phyloP scores from a whole-genome alignment of 164 flowering plant genomes.

The Berberis thunbergii region DNA sequence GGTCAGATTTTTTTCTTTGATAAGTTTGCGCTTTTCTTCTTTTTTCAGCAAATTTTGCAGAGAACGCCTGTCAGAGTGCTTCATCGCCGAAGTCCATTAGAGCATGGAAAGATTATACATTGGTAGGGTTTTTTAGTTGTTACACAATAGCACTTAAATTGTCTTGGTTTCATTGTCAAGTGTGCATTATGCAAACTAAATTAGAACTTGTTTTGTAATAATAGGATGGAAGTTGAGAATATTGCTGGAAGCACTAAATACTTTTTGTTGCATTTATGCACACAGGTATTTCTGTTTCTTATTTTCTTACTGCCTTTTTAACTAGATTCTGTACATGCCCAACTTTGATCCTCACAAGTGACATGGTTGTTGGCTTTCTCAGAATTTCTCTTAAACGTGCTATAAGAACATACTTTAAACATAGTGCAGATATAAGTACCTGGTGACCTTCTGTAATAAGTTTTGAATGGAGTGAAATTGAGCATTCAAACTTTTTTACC shows the following conservation, averaged over 20 bases:
- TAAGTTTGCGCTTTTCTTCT: not conserved
- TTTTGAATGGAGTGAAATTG: no score
- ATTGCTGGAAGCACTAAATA: slow-evolving; percentile 68
- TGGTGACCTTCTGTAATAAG: no score
- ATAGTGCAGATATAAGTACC: no score
- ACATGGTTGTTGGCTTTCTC: no score
- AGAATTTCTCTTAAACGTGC: no score
- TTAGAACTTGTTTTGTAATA: slow-evolving; percentile 1
- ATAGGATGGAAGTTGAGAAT: slow-evolving; percentile 80
- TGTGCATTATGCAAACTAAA: slow-evolving; percentile 4
- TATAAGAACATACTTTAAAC: no score
- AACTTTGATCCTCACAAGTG: no score
- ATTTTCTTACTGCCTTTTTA: not conserved
- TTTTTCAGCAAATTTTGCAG: slow-evolving; percentile 59
- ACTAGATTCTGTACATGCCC: not conserved
- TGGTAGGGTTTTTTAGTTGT: slow-evolving; percentile 39
- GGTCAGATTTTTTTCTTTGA: no score
- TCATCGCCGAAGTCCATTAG: slow-evolving; percentile 97
- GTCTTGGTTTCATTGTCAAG: not conserved
- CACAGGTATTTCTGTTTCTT: slow-evolving; percentile 51
- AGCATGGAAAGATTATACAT: slow-evolving; percentile 74
- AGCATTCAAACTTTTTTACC: no score
- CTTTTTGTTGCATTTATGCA: slow-evolving; percentile 82
- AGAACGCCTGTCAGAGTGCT: slow-evolving; percentile 89
- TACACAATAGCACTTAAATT: not conserved